Evolutionary conservation across 2,329 filamentous ascomycete genomes (phyloP).

Genomic region (Claviceps monticola): DNA sequence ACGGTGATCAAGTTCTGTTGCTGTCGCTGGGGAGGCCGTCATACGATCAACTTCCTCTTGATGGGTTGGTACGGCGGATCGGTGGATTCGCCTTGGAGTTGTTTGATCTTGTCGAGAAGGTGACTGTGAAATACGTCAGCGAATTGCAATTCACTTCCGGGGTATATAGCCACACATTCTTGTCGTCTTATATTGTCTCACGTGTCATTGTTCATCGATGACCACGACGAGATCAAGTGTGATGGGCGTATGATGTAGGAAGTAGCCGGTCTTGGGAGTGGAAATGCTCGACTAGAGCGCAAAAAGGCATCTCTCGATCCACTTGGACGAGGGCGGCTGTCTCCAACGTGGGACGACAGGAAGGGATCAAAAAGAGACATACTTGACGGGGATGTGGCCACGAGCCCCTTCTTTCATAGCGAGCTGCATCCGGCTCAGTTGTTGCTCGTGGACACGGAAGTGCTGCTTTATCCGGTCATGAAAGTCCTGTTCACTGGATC

Average conservation of each 20-base stretch:
- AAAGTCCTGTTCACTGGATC: constrained; percentile 40
- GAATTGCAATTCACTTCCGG: constrained; percentile 12
- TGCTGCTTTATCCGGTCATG: constrained; percentile 46
- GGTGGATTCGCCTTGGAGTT: constrained; percentile 21
- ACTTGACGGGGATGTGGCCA: constrained; percentile 43
- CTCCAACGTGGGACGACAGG: constrained; percentile 11
- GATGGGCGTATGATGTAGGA: background rate
- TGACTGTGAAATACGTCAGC: constrained; percentile 27
- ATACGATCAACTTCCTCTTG: constrained; percentile 30
- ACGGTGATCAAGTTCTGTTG: background rate
- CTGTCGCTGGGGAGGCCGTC: constrained; percentile 1
- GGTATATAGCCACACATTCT: constrained; percentile 2
- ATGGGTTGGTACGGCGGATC: constrained; percentile 24
- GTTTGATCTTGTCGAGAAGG: constrained; percentile 41
- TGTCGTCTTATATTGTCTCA: background rate
- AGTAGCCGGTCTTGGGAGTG: constrained; percentile 9
- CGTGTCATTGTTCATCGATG: too few relatives aligned
- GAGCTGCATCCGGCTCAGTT: constrained; percentile 34
- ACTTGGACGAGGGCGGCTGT: constrained; percentile 7
- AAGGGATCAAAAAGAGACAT: constrained; percentile 25
- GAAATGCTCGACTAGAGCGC: constrained; percentile 13
- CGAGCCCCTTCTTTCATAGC: constrained; percentile 42
- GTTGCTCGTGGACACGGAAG: constrained; percentile 43
- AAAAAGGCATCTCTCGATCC: constrained; percentile 12
- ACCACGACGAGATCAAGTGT: background rate